Evolutionary conservation across 164 flowering plant genomes (phyloP), one percentile per base, ranked within the genome.

Genomic region (Vitis cinerea): DNA sequence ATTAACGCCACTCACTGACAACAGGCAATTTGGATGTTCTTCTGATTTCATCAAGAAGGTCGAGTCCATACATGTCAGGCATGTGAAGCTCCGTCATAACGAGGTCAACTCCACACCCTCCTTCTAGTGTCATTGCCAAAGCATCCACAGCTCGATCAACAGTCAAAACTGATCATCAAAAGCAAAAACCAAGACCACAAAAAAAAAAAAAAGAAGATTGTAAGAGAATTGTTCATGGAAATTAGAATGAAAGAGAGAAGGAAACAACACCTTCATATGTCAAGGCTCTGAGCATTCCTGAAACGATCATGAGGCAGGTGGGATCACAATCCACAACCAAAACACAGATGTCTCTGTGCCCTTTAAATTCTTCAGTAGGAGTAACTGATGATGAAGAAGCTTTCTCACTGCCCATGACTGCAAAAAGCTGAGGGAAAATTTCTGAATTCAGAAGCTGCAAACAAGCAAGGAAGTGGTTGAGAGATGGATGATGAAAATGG

Each of bases 261-360:
- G 51, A 67, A 65, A 8, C 54, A 49, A 29, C 64, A 79, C 86
- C 86, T 77, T 79, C 67, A 71, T 79, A 76, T 10, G 60, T 48
- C 64, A 51, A 64, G 2, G 0, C 15, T 12, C 47, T 48, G 17
- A 85, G 82, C 83, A 85, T 66, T 61, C 61, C 62, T 50, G 75
- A 55, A 23, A 75, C 54, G 14, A 75, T 54, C n/a, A 56, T 48
- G 16, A 75, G 81, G 61, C 77, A 76, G 10, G 56, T 66, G 29
- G 61, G 59, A 68, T 83, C 81, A 31, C 70, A 65, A 67, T 83
- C 83, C n/a, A 85, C 81, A 14, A 85, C 66, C 63, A 85, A 53
- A 59, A 85, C 61, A 23, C 78, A 72, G 10, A 78, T 48, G 60
- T 37, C 44, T 37, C 44, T 3, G 44, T 37, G 7, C 4, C 44